Conservation (phyloP, 768 basidiomycete species). For the Lentinula edodes region DNA sequence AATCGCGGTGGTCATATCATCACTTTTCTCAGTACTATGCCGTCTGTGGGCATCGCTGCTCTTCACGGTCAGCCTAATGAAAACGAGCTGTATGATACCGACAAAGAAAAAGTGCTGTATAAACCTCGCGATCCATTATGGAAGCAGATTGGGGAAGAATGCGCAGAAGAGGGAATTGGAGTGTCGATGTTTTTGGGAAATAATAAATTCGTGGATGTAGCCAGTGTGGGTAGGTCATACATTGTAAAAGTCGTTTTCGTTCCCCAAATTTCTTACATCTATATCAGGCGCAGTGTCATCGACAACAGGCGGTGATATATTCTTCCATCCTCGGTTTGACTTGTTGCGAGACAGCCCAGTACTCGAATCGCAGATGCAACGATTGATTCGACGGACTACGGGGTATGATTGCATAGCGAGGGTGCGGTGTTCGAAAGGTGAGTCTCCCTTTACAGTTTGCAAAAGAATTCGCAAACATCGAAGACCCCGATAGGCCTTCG, state of each 20-base stretch:
- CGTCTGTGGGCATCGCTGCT: conserved; percentile 69
- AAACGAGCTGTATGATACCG: conserved; percentile 66
- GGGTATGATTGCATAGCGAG: conserved; percentile 78
- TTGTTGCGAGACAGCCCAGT: conserved; percentile 56
- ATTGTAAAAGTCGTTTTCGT: background rate
- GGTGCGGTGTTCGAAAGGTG: conserved; percentile 83
- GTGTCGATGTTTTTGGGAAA: conserved; percentile 87
- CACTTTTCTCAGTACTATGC: conserved; percentile 63
- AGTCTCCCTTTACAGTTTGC: background rate
- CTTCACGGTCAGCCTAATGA: conserved; percentile 57
- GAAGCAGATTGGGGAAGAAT: conserved; percentile 81
- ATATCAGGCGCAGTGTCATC: conserved; percentile 55
- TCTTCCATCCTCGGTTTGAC: conserved; percentile 89
- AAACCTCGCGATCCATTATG: conserved; percentile 73
- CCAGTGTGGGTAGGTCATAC: conserved; percentile 61
- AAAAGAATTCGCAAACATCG: conserved; percentile 1
- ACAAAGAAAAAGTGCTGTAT: conserved; percentile 83
- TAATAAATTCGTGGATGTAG: conserved; percentile 76
- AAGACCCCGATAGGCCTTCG: conserved; percentile 44
- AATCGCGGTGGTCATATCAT: conserved; percentile 75
- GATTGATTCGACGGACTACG: conserved; percentile 62
- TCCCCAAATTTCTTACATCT: background rate
- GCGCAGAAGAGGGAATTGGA: conserved; percentile 84
- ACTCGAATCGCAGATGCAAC: conserved; percentile 70
- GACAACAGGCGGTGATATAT: conserved; percentile 84